Conservation (phyloP, 1,139 yeast species). For the Suhomyces taliae region DNA sequence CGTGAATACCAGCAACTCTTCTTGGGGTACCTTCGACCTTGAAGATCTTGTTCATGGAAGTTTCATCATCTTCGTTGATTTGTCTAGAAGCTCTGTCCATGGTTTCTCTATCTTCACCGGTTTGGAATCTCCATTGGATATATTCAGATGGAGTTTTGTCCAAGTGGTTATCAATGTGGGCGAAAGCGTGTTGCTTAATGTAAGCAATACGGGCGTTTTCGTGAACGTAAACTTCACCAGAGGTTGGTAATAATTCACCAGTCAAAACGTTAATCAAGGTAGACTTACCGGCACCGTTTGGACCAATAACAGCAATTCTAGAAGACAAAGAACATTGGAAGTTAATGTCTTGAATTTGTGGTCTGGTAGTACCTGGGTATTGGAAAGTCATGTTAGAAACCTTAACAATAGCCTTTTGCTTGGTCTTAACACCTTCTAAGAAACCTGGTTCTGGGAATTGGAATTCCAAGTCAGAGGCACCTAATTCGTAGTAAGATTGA, state of each 20-base stretch:
- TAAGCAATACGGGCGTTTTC: conserved; percentile 99
- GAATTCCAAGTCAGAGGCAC: conserved; percentile 96
- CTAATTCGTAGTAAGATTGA: conserved; percentile 96
- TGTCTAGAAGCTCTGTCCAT: conserved; percentile 99
- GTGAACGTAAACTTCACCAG: conserved; percentile 98
- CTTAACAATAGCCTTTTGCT: conserved; percentile 99
- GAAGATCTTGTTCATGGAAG: conserved; percentile 99
- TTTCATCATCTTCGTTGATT: conserved; percentile 95
- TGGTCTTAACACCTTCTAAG: conserved; percentile 99
- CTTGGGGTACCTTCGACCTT: conserved; percentile 98
- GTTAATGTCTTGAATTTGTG: conserved; percentile 84
- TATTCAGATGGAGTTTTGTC: conserved; percentile 99
- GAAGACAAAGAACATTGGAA: conserved; percentile 99
- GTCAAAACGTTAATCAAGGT: conserved; percentile 97
- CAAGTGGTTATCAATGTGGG: conserved; percentile 97
- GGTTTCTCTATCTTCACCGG: conserved; percentile 99
- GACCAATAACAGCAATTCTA: conserved; percentile 99
- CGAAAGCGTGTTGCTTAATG: conserved; percentile 99
- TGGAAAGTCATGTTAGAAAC: conserved; percentile 96
- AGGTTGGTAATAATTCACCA: conserved; percentile 98
- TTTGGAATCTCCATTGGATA: conserved; percentile 99
- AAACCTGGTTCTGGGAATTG: conserved; percentile 99
- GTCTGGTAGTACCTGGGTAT: conserved; percentile 97
- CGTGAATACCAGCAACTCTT: conserved; percentile 91
- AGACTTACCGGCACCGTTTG: conserved; percentile 99